A percentile compares a stretch with the other conserved stretches of the same genome.
phyloP scores from a whole-genome alignment of 768 basidiomycete species.

The Boletus insuetus region DNA sequence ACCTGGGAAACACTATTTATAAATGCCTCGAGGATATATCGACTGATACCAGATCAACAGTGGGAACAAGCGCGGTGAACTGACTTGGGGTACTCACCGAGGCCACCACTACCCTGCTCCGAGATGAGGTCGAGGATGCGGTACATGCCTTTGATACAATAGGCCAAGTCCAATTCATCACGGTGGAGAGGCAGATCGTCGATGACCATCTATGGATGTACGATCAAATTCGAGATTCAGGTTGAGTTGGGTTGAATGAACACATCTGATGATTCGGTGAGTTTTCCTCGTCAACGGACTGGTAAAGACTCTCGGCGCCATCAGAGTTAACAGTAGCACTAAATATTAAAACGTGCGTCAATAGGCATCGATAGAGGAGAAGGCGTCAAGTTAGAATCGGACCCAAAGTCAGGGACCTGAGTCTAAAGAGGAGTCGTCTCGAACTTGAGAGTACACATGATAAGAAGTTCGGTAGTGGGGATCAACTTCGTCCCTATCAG shows the following conservation, averaged over 20 bases:
- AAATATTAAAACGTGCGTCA: background rate
- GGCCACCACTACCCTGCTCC: conserved; percentile 48
- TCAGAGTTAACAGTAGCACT: background rate
- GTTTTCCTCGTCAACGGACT: conserved; percentile 10
- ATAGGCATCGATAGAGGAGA: background rate
- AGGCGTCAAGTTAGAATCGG: background rate
- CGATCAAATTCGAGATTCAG: background rate
- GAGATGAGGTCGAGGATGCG: conserved; percentile 41
- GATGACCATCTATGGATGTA: conserved; percentile 17
- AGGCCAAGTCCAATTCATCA: too few species aligned
- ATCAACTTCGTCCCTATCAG: too few species aligned
- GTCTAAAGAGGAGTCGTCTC: too few species aligned
- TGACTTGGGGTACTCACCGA: conserved; percentile 51
- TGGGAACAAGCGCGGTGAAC: background rate
- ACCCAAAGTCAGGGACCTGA: background rate
- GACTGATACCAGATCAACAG: background rate
- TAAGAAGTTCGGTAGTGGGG: background rate
- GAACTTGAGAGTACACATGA: too few species aligned
- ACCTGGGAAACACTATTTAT: conserved; percentile 48
- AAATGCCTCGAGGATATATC: conserved; percentile 44
- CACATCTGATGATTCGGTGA: conserved; percentile 7
- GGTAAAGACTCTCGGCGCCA: conserved; percentile 12
- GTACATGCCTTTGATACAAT: too few species aligned
- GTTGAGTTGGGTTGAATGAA: background rate
- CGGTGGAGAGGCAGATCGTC: too few species aligned